Evolutionary conservation across 495 filamentous ascomycete genomes (phyloP), one percentile per base, ranked within the genome.

Genomic region (Poronia punctata): DNA sequence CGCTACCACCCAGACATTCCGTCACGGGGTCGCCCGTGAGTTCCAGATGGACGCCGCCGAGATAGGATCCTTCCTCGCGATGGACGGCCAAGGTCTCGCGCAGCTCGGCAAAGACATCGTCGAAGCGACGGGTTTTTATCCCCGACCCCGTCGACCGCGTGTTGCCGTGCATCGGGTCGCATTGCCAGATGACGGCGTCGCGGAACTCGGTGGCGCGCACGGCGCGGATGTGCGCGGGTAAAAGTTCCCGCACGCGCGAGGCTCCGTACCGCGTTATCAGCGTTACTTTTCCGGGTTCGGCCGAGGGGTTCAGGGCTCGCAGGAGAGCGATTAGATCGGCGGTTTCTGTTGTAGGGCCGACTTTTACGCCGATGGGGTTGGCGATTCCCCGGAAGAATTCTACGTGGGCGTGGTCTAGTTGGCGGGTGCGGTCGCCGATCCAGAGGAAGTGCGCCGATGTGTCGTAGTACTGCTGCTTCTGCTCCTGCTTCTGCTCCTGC

Each of bases 81-180:
- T 98, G 93, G 43, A 97, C 88, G 44, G 73, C 65, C 38, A 96
- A 65, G 3, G 88, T 83, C 48, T 84, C 75, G 33, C 77, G 70
- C 26, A 97, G 68, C 68, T 97, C 93, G 9, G 74, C 78, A 49
- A 95, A 76, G 45, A 98, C 94, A 59, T 85, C 78, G 24, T 71
- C 73, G 62, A 97, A 97, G 36, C 82, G 78, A 2, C 93, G 74
- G 3, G 92, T 98, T 69, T 98, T 98, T 57, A 95, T 73, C 7
- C 80, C 81, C 0, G 73, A 68, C 0, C 79, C 67, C 0, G 87
- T 88, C 14, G 78, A 73, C 38, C 68, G 68, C 15, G 82, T 86
- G 61, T 88, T 88, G 26, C 92, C 92, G 66, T 98, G 92, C 93
- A 97, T 97, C 8, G 92, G 92, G 62, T 98, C 92, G 63, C 88